A percentile compares a stretch with the other conserved stretches of the same genome.
Evolutionary conservation across 805 yeast species (phyloP).

Genomic region (Saccharomycopsis selenospora): DNA sequence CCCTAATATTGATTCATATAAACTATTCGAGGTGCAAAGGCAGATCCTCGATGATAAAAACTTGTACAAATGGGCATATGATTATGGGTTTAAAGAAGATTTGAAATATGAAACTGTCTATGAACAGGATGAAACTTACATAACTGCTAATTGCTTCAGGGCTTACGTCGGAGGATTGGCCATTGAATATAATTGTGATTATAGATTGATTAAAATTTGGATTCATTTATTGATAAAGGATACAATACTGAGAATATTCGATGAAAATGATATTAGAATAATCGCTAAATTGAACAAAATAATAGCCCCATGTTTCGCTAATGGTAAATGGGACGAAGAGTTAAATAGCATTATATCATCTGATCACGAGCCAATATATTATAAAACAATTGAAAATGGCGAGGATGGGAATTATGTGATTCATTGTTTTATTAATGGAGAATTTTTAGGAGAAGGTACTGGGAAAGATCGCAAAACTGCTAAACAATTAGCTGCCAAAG

Average conservation of each 20-base stretch:
- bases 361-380: neutral
- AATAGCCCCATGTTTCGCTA: neutral
- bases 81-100: neutral
- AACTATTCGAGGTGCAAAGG: neutral
- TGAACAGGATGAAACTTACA: neutral
- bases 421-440: neutral
- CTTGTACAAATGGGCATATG: neutral
- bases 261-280: neutral
- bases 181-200: conserved; percentile 1
- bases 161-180: conserved; percentile 2
- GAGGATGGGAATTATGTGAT: neutral
- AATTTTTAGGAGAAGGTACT: conserved; percentile 54
- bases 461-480: conserved; percentile 72
- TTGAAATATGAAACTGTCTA: neutral
- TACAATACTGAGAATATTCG: neutral
- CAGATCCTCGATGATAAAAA: neutral
- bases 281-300: neutral
- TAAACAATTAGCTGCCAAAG: conserved; percentile 78
- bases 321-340: neutral
- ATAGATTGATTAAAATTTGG: conserved; percentile 45
- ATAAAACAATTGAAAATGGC: neutral
- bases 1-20: neutral
- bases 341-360: neutral
- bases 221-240: conserved; percentile 2
- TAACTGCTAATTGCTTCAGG: neutral